phyloP scores from a whole-genome alignment of 2,329 filamentous ascomycete genomes.

The Penicillium sp. region DNA sequence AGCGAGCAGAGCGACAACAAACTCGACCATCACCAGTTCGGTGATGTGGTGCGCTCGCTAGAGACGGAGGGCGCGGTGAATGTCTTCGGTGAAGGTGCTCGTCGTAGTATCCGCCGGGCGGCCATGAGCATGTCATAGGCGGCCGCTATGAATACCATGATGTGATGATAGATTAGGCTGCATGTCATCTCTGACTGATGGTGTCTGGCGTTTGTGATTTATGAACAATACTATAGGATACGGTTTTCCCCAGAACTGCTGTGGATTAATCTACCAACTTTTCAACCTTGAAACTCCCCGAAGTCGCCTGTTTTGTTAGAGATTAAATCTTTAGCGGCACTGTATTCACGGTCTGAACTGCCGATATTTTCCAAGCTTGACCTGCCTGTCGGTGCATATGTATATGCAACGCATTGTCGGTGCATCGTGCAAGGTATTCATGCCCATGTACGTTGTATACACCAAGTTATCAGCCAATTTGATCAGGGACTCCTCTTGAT shows the following conservation, averaged over 20 bases:
- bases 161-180: slow-evolving; percentile 29
- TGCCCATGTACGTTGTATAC: not conserved
- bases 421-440: not conserved
- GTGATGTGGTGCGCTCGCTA: slow-evolving; percentile 72
- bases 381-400: too few species aligned
- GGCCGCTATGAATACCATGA: slow-evolving; percentile 25
- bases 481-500: too few species aligned
- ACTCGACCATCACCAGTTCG: slow-evolving; percentile 77
- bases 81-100: slow-evolving; percentile 77
- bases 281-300: too few species aligned
- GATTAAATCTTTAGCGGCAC: too few species aligned
- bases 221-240: slow-evolving; percentile 9
- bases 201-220: slow-evolving; percentile 10
- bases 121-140: slow-evolving; percentile 19
- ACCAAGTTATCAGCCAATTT: not conserved
- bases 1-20: slow-evolving; percentile 67
- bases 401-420: too few species aligned
- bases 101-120: slow-evolving; percentile 71
- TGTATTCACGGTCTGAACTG: not conserved
- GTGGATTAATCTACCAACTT: not conserved
- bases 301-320: not conserved
- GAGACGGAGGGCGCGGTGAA: slow-evolving; percentile 83
- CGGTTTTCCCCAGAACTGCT: not conserved
- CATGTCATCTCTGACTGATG: slow-evolving; percentile 18
- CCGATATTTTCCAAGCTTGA: not conserved